Evolutionary conservation across 2,329 filamentous ascomycete species (phyloP).

Genomic region (Ophiocordyceps camponoti-saundersi): DNA sequence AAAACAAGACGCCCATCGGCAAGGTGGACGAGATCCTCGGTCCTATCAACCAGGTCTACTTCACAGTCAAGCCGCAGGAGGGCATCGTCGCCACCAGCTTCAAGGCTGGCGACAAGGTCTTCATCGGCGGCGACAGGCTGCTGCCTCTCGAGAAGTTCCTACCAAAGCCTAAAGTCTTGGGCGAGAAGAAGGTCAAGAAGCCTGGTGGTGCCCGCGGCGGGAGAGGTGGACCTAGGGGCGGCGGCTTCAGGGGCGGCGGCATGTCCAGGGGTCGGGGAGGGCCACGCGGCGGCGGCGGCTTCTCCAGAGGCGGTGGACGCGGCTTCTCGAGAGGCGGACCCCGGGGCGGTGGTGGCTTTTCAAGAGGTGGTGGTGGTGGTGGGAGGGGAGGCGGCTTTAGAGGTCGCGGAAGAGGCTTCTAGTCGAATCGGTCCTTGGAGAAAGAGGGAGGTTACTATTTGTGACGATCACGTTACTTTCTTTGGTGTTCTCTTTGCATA

Average conservation of each 20-base stretch:
- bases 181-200: slow-evolving; percentile 39
- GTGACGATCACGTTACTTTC: background rate
- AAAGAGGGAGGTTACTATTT: background rate
- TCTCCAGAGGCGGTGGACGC: slow-evolving; percentile 14
- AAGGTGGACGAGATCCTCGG: slow-evolving; percentile 98
- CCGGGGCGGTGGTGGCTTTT: background rate
- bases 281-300: slow-evolving; percentile 16
- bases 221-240: slow-evolving; percentile 11
- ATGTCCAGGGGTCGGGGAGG: slow-evolving; percentile 25
- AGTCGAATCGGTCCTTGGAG: background rate
- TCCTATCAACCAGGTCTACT: slow-evolving; percentile 94
- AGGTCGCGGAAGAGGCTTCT: slow-evolving; percentile 1
- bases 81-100: slow-evolving; percentile 91
- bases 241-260: slow-evolving; percentile 14
- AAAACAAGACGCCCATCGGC: slow-evolving; percentile 93
- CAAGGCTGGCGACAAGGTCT: slow-evolving; percentile 95
- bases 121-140: slow-evolving; percentile 85
- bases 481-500: background rate
- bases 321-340: slow-evolving; percentile 9
- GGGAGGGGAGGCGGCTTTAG: background rate
- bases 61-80: slow-evolving; percentile 94
- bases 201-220: slow-evolving; percentile 33
- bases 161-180: slow-evolving; percentile 71
- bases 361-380: background rate
- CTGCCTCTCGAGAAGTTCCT: slow-evolving; percentile 91